Conservation (phyloP, 371 early-diverging fungal genomes). For the Circinella umbellata region DNA sequence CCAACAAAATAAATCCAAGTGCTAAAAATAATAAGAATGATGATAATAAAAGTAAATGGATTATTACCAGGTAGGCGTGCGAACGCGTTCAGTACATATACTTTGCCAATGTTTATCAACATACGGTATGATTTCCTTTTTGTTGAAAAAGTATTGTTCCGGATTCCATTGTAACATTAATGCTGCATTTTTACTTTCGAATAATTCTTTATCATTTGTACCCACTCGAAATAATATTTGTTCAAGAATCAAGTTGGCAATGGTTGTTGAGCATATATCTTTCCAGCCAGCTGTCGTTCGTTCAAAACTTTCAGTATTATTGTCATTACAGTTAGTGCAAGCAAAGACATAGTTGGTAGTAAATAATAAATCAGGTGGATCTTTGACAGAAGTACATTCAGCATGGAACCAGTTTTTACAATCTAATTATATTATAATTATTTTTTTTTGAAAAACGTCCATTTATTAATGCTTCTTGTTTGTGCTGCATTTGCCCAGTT, state of each 20-base stretch:
- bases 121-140: conserved; percentile 70
- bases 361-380: conserved; percentile 62
- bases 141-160: conserved; percentile 67
- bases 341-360: conserved; percentile 68
- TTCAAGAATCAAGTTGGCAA: conserved; percentile 68
- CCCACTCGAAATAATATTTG: conserved; percentile 48
- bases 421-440: conserved; percentile 25
- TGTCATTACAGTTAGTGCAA: conserved; percentile 51
- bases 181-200: conserved; percentile 58
- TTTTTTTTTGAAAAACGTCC: background rate
- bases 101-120: conserved; percentile 74
- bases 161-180: conserved; percentile 58
- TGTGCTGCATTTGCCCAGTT: background rate
- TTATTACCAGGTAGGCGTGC: conserved; percentile 66
- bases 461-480: background rate
- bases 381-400: conserved; percentile 54
- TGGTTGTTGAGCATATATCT: conserved; percentile 68
- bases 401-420: conserved; percentile 77
- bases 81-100: conserved; percentile 67
- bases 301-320: conserved; percentile 56
- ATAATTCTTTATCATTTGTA: conserved; percentile 39
- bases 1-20: no score
- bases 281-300: conserved; percentile 75
- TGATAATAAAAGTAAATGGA: no score
- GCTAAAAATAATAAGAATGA: no score